Evolutionary conservation across 176 grass and related monocot species (phyloP), one percentile per base, ranked within the genome.

Genomic region (Pontederia crassipes): DNA sequence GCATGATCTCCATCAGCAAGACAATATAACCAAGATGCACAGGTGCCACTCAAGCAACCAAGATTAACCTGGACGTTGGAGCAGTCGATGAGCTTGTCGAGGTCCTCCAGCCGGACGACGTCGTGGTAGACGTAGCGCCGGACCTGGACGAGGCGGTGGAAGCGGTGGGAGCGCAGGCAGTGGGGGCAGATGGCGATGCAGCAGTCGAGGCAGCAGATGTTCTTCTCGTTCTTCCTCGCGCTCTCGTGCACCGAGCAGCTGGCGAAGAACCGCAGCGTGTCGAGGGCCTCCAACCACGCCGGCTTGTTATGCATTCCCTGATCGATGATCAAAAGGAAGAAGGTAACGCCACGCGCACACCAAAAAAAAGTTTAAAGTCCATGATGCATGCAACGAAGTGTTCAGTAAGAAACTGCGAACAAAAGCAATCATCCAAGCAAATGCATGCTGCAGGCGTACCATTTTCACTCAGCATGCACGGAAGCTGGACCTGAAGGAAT

Each of bases 181-280:
- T 72, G 69, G 48, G 69, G 15, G 69, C 69, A 72, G 9, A 72
- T 72, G 24, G 69, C 69, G 10, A 58, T 61, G 69, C 57, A 72
- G 24, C 69, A 72, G 12, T 72, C 69, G 26, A 72, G 20, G 47
- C 69, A 72, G 46, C 57, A 72, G 4, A 72, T 50, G 69, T 72
- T 72, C 57, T 72, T 72, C 48, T 72, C 69, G 14, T 72, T 72
- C 69, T 72, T 72, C 27, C 47, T 72, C 47, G 57, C 56, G 46
- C 15, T n/a, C 69, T 51, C 69, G 48, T 72, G 69, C 4, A 61
- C 24, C 27, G 69, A 61, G 27, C 69, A 72, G 15, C 48, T 15
- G 0, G 11, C 57, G 48, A 72, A 72, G 57, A 72, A 72, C 6
- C 45, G 60, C 13, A 51, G 69, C 57, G 28, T 72, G 57, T 61